These are phyloP conservation scores for Leccinum fibrillosum DNA, from an alignment of 768 basidiomycete genomes.

Conservation along the genomic window DNA sequence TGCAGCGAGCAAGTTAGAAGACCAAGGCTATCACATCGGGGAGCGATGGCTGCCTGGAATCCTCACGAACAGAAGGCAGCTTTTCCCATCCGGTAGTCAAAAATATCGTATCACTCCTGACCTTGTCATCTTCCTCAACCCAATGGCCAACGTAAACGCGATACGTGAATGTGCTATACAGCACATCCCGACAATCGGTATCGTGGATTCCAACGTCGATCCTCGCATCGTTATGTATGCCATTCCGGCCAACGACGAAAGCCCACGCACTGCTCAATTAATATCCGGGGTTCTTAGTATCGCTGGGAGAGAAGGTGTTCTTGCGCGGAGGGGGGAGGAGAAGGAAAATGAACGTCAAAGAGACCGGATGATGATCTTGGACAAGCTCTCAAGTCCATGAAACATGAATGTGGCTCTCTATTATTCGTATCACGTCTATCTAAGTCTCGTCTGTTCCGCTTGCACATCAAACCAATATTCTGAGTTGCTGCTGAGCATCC, in stretches of 20 bases:
- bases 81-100: conserved; percentile 62
- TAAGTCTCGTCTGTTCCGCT: conserved; percentile 35
- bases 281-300: conserved; percentile 87
- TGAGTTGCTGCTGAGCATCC: conserved; percentile 32
- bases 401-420: conserved; percentile 18
- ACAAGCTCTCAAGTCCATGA: conserved; percentile 20
- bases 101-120: conserved; percentile 70
- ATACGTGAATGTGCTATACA: conserved; percentile 89
- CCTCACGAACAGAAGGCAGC: conserved; percentile 78
- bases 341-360: conserved; percentile 20
- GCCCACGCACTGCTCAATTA: conserved; percentile 83
- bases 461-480: conserved; percentile 73
- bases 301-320: conserved; percentile 75
- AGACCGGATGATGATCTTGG: conserved; percentile 26
- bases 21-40: conserved; percentile 80
- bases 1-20: conserved; percentile 75
- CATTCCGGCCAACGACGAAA: conserved; percentile 98
- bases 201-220: conserved; percentile 94
- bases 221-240: conserved; percentile 97
- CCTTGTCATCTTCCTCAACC: conserved; percentile 89
- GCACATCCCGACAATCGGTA: conserved; percentile 90
- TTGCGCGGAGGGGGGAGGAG: conserved; percentile 37
- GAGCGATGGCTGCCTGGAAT: conserved; percentile 96
- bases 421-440: conserved; percentile 17
- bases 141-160: conserved; percentile 76